Conservation (phyloP, 1,284 basidiomycete genomes). For the Vanrija sp. region DNA sequence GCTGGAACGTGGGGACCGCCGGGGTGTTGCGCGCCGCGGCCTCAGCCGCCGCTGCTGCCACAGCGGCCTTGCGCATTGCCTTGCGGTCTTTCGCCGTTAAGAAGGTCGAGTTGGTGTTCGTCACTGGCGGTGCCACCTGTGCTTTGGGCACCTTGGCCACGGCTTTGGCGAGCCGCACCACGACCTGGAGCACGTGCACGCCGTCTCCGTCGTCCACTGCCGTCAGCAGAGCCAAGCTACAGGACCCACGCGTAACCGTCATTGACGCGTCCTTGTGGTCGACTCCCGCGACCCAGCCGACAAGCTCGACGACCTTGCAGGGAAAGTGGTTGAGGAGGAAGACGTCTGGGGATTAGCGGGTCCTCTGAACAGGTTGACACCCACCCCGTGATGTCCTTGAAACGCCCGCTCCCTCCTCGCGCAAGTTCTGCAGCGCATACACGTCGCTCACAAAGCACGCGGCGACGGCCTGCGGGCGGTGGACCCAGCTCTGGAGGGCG, state of each 20-base stretch:
- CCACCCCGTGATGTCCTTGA: constrained; percentile 14
- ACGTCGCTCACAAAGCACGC: constrained; percentile 38
- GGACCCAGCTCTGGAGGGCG: constrained; percentile 31
- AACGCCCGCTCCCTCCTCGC: constrained; percentile 1
- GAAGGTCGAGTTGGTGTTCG: background rate
- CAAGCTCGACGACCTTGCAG: constrained; percentile 37
- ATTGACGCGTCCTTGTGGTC: constrained; percentile 33
- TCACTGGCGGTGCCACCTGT: background rate
- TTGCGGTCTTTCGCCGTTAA: constrained; percentile 15
- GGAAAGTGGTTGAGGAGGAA: constrained; percentile 37
- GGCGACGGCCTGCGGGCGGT: constrained; percentile 35
- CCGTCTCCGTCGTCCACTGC: constrained; percentile 45
- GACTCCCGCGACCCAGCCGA: constrained; percentile 42
- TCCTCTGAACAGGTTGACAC: background rate
- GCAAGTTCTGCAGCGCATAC: constrained; percentile 19
- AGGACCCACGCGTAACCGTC: constrained; percentile 26
- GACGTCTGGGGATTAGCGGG: constrained; percentile 25
- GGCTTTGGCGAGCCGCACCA: constrained; percentile 20
- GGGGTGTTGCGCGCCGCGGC: background rate
- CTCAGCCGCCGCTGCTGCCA: background rate
- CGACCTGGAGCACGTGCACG: constrained; percentile 21
- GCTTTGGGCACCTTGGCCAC: background rate
- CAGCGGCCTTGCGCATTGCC: constrained; percentile 10
- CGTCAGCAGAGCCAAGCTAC: background rate
- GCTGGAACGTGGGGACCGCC: constrained; percentile 15